Evolutionary conservation across 1,284 basidiomycete species (phyloP).

Genomic region (Puccinia brachypodii): DNA sequence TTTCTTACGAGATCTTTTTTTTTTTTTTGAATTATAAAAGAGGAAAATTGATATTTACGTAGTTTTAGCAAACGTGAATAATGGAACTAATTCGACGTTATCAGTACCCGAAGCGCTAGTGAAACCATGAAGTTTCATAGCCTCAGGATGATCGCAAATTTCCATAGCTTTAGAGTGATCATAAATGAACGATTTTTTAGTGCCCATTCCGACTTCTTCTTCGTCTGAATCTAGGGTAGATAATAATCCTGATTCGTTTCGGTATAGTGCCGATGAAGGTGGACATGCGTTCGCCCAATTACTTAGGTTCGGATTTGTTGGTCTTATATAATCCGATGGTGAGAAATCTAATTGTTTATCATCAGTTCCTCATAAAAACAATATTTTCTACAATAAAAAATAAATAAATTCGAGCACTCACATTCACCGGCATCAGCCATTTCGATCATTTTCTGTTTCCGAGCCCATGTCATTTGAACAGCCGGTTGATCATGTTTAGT

Average conservation of each 20-base stretch:
- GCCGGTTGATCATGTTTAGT: conserved; percentile 48
- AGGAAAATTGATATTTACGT: conserved; percentile 26
- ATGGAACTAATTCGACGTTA: conserved; percentile 53
- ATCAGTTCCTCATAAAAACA: neutral
- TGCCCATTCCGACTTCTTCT: neutral
- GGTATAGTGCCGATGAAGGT: conserved; percentile 50
- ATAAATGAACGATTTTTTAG: conserved; percentile 54
- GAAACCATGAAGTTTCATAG: conserved; percentile 54
- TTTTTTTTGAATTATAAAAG: neutral
- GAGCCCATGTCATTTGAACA: conserved; percentile 43
- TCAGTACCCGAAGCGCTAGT: conserved; percentile 52
- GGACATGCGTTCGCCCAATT: conserved; percentile 54
- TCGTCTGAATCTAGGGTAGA: conserved; percentile 24
- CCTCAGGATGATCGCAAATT: conserved; percentile 55
- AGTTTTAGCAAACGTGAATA: conserved; percentile 56
- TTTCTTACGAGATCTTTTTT: neutral
- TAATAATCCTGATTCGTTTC: conserved; percentile 14
- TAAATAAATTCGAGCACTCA: conserved; percentile 6
- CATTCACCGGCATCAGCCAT: conserved; percentile 43
- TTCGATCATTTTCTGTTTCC: conserved; percentile 48
- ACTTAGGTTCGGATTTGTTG: conserved; percentile 50
- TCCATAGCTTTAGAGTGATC: conserved; percentile 54
- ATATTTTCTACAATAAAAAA: neutral
- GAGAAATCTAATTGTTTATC: conserved; percentile 48
- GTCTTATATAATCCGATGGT: conserved; percentile 52